A percentile compares a stretch with the other conserved stretches of the same genome.
These are phyloP conservation scores for Quillaja saponaria DNA, from an alignment of 306 rosid species.

Conservation along the genomic window DNA sequence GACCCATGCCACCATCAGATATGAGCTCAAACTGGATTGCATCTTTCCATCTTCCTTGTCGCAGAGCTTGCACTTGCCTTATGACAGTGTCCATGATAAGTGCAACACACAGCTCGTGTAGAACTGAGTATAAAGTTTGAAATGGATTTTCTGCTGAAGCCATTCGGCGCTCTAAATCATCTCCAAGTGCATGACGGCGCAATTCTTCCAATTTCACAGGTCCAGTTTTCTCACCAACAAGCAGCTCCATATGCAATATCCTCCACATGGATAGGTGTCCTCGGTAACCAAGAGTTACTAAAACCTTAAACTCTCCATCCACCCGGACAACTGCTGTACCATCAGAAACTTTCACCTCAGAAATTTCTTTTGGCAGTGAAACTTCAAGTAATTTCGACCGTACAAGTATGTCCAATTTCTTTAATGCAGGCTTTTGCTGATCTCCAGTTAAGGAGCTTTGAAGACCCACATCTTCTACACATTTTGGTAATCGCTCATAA, in stretches of 20 bases:
- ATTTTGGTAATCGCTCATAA: slow-evolving; percentile 83
- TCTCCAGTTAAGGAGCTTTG: slow-evolving; percentile 74
- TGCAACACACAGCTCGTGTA: slow-evolving; percentile 87
- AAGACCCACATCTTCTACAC: slow-evolving; percentile 77
- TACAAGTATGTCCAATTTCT: slow-evolving; percentile 83
- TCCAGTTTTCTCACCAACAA: slow-evolving; percentile 83
- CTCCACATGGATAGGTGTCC: slow-evolving; percentile 98
- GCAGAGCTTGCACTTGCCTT: slow-evolving; percentile 85
- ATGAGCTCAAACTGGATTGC: slow-evolving; percentile 90
- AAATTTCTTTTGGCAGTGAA: slow-evolving; percentile 78
- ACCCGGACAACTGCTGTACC: slow-evolving; percentile 80
- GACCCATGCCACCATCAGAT: slow-evolving; percentile 62
- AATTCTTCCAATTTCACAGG: slow-evolving; percentile 66
- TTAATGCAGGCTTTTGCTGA: slow-evolving; percentile 86
- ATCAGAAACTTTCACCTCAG: slow-evolving; percentile 67
- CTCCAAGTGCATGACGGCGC: slow-evolving; percentile 74
- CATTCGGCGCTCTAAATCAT: slow-evolving; percentile 97
- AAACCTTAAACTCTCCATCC: slow-evolving; percentile 88
- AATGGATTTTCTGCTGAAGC: slow-evolving; percentile 90
- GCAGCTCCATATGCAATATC: slow-evolving; percentile 90
- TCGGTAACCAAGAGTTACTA: slow-evolving; percentile 91
- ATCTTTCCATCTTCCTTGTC: slow-evolving; percentile 98
- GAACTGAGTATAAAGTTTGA: slow-evolving; percentile 67
- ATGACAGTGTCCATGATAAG: slow-evolving; percentile 90
- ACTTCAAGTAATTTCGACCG: slow-evolving; percentile 84